Evolutionary conservation across 2,329 filamentous ascomycete species (phyloP), one percentile per base, ranked within the genome.

Genomic region (Aspergillus pseudoterreus): DNA sequence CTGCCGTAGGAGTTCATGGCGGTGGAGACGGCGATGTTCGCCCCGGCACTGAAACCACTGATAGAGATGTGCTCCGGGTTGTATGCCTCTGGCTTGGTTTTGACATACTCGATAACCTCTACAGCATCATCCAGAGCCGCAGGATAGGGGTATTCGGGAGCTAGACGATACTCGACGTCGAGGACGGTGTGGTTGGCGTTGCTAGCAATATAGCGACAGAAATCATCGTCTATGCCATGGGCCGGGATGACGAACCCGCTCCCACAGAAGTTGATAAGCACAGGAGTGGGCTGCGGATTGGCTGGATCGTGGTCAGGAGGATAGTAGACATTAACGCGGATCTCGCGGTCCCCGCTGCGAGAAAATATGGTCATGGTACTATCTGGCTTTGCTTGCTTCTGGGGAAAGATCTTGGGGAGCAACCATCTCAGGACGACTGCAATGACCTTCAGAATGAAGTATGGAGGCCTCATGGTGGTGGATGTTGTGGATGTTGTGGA

Each of bases 21-120:
- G 19, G 50, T 10, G 3, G 45, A 38, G 45, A 67, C 42, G 2
- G 56, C 47, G 30, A 76, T 61, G 41, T 68, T 74, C 0, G 47
- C 73, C 2, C 74, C 74, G 0, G 74, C 68, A 41, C 70, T 73
- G 56, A 75, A 76, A 8, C 74, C 74, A 1, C 63, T 67, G 1
- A 75, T 50, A 0, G 64, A 62, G 11, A 76, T 45, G 4, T 56
- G 57, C 0, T 52, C 46, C 2, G 17, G 3, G 38, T 75, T 64
- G 57, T 67, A 75, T 0, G 47, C 15, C 1, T 65, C 56, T 0
- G 64, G 64, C 14, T 65, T 68, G 2, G 56, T 49, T 3, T 61
- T 60, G 0, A 72, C 63, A 56, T 62, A 71, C n/a, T 46, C 54
- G 12, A 74, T 46, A 4, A 59, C 61, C 47, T 73, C 69, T 49